Base-by-base conservation (phyloP, 495 filamentous ascomycete species). In the Xylaria sp. region DNA sequence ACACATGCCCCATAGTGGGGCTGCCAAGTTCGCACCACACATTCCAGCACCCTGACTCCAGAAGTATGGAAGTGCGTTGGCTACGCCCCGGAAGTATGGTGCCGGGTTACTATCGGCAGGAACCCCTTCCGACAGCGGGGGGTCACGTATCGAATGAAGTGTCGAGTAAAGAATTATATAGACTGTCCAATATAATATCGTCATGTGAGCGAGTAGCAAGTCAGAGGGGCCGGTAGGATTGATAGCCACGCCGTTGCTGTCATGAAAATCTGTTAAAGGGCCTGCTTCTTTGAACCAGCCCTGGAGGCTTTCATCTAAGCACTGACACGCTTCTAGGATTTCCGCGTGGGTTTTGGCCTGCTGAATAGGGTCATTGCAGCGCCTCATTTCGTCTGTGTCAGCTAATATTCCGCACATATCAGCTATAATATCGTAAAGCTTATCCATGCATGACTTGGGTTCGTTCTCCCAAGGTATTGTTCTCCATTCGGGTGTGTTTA, bases 401-500 rank as follows among this genome's bases (percentile, higher is more conserved):
- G 72, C 72, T 21, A 77, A 29, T 0, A 78, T 68, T 4, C 66
- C 69, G 3, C 71, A 73, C 44, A 77, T 59, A 29, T 78, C 74
- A 41, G 76, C 73, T 14, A 78, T 41, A 17, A 75, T 61, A 61
- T 78, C 76, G 24, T 72, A 70, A 3, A 77, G 71, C 21, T 73
- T 68, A 31, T 78, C 76, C 37, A 72, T 76, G 37, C 63, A 29
- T 40, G 76, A 41, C 17, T 74, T 75, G 2, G 73, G 75, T 17
- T 72, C 69, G 2, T 57, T 61, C 43, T 73, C 46, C 76, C 76
- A 79, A 2, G 77, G 77, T 29, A 72, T 48, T 52, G 50, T 75
- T 40, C 73, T 74, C 77, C 77, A 79, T 43, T 77, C 75, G 1
- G 69, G 70, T 0, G 67, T 64, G 61, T 71, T 71, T 0, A 79